Evolutionary conservation across 78 protist genomes (phyloP), one percentile per base, ranked within the genome.

Genomic region (Mastigamoeba balamuthi): DNA sequence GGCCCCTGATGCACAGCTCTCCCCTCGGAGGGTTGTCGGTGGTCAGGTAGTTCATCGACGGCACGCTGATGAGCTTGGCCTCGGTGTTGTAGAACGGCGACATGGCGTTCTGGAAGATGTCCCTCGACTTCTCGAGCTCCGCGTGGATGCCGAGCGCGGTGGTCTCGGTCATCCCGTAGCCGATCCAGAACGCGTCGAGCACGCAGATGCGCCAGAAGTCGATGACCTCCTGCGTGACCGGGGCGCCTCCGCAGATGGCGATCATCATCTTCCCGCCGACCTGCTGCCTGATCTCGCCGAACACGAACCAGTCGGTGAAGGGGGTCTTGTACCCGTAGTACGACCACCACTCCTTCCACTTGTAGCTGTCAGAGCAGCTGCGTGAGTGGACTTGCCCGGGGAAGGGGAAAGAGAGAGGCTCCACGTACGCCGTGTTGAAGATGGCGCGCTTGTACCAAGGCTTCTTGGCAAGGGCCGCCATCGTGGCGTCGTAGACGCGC

Each of bases 111-210:
- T n/a, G n/a, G n/a, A n/a, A 25, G 17, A 17, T 17, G 17, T 25
- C 17, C 58, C 17, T 17, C 17, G 17, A 25, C 17, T 48, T 17
- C 17, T 48, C 58, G 17, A 17, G 58, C 58, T 48, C 58, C 33
- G 9, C n/a, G 37, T 66, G 9, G n/a, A 10, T 30, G 10, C 37
- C 2, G 40, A 66, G 4, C 10, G 42, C 75, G 17, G 44, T 8
- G 5, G 76, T 78, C 53, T 78, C 83, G 29, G 76, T 78, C n/a
- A 27, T 1, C 8, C 83, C 83, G 53, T 78, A 78, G 1, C 83
- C 83, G 37, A 66, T 75, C 58, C 17, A 48, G 17, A 48, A 48
- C 17, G 17, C 17, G 58, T 48, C 58, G 17, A 17, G 17, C 17
- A 48, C 58, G 17, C 58, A 48, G 33, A 48, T 17, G 17, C 58